phyloP scores from a whole-genome alignment of 1,284 basidiomycete species.

The Omphalotus olearius region DNA sequence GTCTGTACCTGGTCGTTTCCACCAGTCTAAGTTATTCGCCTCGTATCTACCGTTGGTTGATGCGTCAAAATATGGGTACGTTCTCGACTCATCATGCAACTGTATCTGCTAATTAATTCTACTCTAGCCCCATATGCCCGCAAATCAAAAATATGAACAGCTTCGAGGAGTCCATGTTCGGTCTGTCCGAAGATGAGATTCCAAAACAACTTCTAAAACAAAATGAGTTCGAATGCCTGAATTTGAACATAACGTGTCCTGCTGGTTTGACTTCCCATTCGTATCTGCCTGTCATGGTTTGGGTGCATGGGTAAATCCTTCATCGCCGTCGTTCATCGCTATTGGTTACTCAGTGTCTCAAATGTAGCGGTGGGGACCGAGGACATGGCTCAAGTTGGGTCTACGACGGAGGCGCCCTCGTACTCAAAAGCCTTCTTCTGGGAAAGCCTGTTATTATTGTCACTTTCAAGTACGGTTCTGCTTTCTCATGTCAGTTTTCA shows the following conservation, averaged over 20 bases:
- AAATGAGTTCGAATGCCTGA: slow-evolving; percentile 73
- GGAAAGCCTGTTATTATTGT: slow-evolving; percentile 66
- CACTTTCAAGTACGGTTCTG: slow-evolving; percentile 62
- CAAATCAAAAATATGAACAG: slow-evolving; percentile 43
- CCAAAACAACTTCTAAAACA: slow-evolving; percentile 54
- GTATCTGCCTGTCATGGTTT: slow-evolving; percentile 68
- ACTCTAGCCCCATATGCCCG: slow-evolving; percentile 67
- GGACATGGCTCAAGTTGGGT: slow-evolving; percentile 74
- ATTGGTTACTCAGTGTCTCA: slow-evolving; percentile 9
- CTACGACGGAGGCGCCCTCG: slow-evolving; percentile 66
- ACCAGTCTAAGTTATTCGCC: slow-evolving; percentile 58
- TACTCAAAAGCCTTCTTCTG: slow-evolving; percentile 56
- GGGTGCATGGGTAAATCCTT: slow-evolving; percentile 66
- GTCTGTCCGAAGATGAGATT: slow-evolving; percentile 48
- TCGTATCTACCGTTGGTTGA: slow-evolving; percentile 54
- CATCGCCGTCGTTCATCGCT: slow-evolving; percentile 7
- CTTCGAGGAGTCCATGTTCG: slow-evolving; percentile 59
- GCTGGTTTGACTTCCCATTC: slow-evolving; percentile 46
- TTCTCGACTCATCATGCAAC: slow-evolving; percentile 4
- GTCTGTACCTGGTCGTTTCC: slow-evolving; percentile 65
- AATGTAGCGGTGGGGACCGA: slow-evolving; percentile 56
- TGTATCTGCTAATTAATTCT: neutral
- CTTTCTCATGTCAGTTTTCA: slow-evolving; percentile 14
- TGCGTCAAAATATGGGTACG: slow-evolving; percentile 61
- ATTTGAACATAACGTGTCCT: slow-evolving; percentile 73